Base-by-base conservation (phyloP, 805 yeast genomes). In the Saccharomycopsis sp. region DNA sequence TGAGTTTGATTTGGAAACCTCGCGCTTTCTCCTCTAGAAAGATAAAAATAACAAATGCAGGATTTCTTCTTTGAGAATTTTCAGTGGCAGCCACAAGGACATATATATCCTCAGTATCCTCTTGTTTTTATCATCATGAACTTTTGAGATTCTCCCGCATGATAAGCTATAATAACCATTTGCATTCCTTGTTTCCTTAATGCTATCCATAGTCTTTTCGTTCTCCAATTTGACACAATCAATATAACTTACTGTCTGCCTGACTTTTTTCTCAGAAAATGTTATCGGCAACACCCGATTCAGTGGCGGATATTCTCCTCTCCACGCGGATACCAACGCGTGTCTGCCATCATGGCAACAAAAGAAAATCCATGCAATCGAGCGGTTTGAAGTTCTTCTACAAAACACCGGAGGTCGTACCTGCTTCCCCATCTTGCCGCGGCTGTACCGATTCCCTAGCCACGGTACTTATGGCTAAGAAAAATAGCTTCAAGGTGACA, bases 381-480 rank as follows among this genome's bases (percentile, higher is more conserved):
- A 44, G 12, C 12, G 49, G 49, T 7, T 19, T 44, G 22, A 44
- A 19, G 22, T 44, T 44, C 49, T 44, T 44, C 49, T 19, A 44
- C 22, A 19, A 44, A 44, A 44, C 3, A 5, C 38, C 38, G 12
- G 38, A 29, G 38, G 38, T 29, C 9, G 9, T 7, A 12, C 38
- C 38, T 29, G 38, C 38, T 7, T 5, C 38, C 12, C 9, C 38
- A 29, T 29, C 38, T 29, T 29, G 38, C 38, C 38, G 38, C 38
- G 38, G 38, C 5, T 44, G 22, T 44, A 59, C 62, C 20, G 52
- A 53, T 56, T 53, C 62, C 9, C 50, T 60, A 22, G 61, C 59
- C n/a, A 24, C 44, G 19, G 63, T 60, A 38, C 54, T 60, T 14
- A 38, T 49, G 47, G 63, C 63, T 1, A 60, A 60, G 53, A 60